These are phyloP conservation scores for Guadua angustifolia DNA, from an alignment of 176 grass and related monocot genomes.

Conservation along the genomic window DNA sequence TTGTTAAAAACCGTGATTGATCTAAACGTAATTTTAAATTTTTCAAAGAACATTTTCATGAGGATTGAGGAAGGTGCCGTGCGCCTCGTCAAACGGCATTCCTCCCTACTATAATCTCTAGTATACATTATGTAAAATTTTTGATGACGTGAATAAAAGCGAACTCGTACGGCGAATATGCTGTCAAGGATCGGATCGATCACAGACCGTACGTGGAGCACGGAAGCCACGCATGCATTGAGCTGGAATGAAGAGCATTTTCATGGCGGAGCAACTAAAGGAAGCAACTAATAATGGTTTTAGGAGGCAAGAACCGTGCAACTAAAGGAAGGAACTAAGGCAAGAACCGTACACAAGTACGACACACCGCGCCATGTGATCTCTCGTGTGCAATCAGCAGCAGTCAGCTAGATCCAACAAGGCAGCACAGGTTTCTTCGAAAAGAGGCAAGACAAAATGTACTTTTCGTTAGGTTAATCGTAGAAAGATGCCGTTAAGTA, in stretches of 20 bases:
- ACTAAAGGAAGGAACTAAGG: neutral
- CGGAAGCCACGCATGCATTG: neutral
- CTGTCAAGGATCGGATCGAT: neutral
- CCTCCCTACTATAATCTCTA: no score
- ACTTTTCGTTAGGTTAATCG: conserved; percentile 39
- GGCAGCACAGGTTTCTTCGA: conserved; percentile 2
- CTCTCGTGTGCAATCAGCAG: neutral
- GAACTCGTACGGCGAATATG: neutral
- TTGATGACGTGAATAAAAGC: neutral
- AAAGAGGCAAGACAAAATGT: neutral
- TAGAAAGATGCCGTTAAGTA: neutral
- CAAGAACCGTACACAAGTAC: neutral
- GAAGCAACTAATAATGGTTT: neutral
- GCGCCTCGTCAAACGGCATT: no score
- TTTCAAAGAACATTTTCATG: no score
- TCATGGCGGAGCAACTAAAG: no score
- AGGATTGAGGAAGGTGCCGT: no score
- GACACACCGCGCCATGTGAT: neutral
- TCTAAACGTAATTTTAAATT: no score
- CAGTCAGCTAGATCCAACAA: neutral
- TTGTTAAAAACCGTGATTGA: no score
- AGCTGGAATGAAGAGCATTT: neutral
- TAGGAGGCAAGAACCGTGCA: neutral
- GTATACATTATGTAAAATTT: no score
- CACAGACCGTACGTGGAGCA: neutral